Conservation (phyloP, 2,329 filamentous ascomycete species). For the Neofusicoccum cordaticola region DNA sequence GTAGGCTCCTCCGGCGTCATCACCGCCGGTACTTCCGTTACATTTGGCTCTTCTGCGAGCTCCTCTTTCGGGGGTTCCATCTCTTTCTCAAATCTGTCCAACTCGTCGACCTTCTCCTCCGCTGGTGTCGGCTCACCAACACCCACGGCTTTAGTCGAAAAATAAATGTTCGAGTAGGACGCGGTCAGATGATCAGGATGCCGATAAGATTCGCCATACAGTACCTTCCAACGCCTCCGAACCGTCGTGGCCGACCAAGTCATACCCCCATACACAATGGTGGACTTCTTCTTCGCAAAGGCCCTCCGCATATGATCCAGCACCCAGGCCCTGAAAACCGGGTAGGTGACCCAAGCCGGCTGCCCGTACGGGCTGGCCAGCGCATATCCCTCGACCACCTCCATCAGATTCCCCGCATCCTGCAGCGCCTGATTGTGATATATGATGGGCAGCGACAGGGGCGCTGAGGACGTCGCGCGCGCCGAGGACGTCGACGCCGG, state of each 20-base stretch:
- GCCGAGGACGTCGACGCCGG: background rate
- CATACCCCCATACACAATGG: conserved; percentile 8
- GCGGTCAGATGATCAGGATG: background rate
- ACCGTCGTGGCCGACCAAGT: conserved; percentile 8
- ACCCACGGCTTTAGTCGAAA: conserved; percentile 1
- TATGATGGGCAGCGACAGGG: conserved; percentile 7
- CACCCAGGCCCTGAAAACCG: conserved; percentile 10
- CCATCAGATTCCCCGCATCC: background rate
- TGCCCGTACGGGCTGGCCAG: conserved; percentile 5
- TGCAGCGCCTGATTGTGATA: conserved; percentile 12
- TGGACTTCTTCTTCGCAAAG: background rate
- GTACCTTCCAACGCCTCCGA: conserved; percentile 10
- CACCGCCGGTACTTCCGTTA: background rate
- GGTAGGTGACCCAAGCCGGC: conserved; percentile 14
- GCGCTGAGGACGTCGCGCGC: background rate
- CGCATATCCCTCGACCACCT: background rate
- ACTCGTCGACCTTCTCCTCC: background rate
- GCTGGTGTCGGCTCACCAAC: background rate
- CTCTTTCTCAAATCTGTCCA: background rate
- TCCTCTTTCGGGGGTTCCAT: background rate
- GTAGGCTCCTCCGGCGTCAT: background rate
- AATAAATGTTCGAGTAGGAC: conserved; percentile 11
- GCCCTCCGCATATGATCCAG: conserved; percentile 8
- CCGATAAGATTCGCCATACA: conserved; percentile 1
- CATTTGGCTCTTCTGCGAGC: background rate